A percentile compares a stretch with the other conserved stretches of the same genome.
phyloP scores from a whole-genome alignment of 805 yeast species.

The Kregervanrija fluxuum region DNA sequence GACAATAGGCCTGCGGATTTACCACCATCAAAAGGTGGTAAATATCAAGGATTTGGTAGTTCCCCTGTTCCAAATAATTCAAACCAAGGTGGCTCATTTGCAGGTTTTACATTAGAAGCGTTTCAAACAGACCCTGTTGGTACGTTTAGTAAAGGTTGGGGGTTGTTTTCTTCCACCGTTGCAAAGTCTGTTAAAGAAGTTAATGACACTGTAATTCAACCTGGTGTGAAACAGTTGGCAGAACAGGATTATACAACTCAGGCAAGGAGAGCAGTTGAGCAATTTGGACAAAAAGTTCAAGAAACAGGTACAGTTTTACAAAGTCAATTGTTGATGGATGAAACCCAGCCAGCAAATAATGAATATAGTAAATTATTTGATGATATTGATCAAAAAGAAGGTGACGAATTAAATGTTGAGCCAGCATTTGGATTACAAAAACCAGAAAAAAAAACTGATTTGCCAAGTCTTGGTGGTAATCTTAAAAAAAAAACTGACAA shows the following conservation, averaged over 20 bases:
- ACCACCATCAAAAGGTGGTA: constrained; percentile 94
- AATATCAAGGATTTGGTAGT: constrained; percentile 86
- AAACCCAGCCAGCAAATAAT: constrained; percentile 7
- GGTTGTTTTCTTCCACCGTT: constrained; percentile 79
- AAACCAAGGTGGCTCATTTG: constrained; percentile 33
- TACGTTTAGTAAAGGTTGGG: constrained; percentile 92
- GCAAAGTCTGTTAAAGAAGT: constrained; percentile 80
- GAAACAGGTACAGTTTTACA: constrained; percentile 77
- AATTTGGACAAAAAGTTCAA: constrained; percentile 90
- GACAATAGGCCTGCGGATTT: constrained; percentile 65
- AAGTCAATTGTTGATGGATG: constrained; percentile 34
- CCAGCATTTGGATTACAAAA: constrained; percentile 61
- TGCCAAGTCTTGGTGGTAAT: constrained; percentile 41
- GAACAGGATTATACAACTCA: constrained; percentile 75
- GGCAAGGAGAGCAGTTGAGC: constrained; percentile 90
- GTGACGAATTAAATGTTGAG: constrained; percentile 34
- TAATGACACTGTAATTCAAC: constrained; percentile 82
- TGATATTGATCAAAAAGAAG: constrained; percentile 39
- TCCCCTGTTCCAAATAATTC: constrained; percentile 43
- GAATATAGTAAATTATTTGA: constrained; percentile 51
- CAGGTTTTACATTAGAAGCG: constrained; percentile 58
- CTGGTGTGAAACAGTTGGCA: constrained; percentile 75
- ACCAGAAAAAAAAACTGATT: constrained; percentile 52
- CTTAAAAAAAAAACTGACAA: constrained; percentile 28
- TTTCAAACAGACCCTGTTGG: constrained; percentile 83